A percentile compares a stretch with the other conserved stretches of the same genome.
Conservation (phyloP, 2,329 filamentous ascomycete genomes). For the Amphichorda felina region DNA sequence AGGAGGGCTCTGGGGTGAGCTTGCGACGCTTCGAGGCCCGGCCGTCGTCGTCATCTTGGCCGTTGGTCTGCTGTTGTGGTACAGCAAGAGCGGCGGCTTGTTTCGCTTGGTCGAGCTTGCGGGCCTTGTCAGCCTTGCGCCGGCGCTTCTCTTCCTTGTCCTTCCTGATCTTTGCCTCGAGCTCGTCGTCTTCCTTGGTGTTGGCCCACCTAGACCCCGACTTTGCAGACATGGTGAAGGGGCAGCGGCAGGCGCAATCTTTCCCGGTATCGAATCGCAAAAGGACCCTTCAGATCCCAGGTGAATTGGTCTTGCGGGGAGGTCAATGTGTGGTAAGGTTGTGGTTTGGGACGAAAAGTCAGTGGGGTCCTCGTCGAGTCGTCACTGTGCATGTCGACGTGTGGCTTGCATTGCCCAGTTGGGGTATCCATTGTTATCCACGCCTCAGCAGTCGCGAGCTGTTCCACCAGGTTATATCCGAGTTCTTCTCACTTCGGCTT, state of each 20-base stretch:
- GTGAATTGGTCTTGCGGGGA: too few species aligned
- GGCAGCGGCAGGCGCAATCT: conserved; percentile 35
- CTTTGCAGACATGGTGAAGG: conserved; percentile 25
- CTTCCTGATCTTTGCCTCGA: conserved; percentile 58
- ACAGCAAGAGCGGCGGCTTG: conserved; percentile 21
- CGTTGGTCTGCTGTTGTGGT: conserved; percentile 13
- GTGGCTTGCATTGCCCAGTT: too few species aligned
- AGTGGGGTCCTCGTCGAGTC: too few species aligned
- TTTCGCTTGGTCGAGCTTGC: conserved; percentile 39
- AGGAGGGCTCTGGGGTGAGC: conserved; percentile 32
- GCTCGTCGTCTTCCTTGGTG: conserved; percentile 66
- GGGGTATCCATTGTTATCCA: too few species aligned
- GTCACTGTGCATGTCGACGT: too few species aligned
- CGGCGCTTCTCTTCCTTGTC: conserved; percentile 88
- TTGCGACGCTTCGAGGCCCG: conserved; percentile 51
- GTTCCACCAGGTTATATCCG: too few species aligned
- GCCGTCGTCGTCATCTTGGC: conserved; percentile 17
- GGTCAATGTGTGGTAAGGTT: too few species aligned
- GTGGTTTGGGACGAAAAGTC: too few species aligned
- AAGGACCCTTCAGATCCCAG: too few species aligned
- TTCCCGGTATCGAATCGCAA: too few species aligned
- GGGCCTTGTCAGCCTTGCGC: conserved; percentile 70
- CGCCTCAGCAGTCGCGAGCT: too few species aligned
- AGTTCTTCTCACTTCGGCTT: too few species aligned
- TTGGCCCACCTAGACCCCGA: conserved; percentile 78